A percentile compares a stretch with the other conserved stretches of the same genome.
phyloP scores from a whole-genome alignment of 306 rosid species.

The Begonia loranthoides region DNA sequence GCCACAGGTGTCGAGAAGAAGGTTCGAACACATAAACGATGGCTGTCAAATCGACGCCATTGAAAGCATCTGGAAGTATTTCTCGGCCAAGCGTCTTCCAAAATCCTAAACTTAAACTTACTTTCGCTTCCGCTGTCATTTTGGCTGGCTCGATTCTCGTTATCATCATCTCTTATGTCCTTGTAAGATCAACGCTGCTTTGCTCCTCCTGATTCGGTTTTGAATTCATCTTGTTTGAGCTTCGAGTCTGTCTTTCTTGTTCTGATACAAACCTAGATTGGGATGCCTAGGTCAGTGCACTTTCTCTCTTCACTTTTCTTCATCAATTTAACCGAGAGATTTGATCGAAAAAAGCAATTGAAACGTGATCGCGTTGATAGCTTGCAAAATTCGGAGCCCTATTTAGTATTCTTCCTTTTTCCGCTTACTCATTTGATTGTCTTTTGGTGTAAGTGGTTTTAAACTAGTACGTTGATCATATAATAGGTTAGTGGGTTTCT shows the following conservation, averaged over 20 bases:
- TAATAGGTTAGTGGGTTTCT: constrained; percentile 51
- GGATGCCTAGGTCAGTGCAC: constrained; percentile 64
- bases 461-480: neutral
- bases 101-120: constrained; percentile 28
- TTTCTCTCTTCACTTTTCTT: neutral
- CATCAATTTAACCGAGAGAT: no score
- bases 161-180: constrained; percentile 59
- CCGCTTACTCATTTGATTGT: neutral
- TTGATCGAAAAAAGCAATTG: no score
- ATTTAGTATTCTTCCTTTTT: no score
- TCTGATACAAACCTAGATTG: constrained; percentile 93
- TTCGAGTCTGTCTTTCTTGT: constrained; percentile 10
- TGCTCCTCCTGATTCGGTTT: constrained; percentile 1
- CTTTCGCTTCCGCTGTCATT: constrained; percentile 37
- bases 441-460: neutral
- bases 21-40: no score
- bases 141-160: constrained; percentile 46
- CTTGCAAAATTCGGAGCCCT: no score
- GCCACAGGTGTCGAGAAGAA: no score
- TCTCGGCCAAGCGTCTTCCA: constrained; percentile 2
- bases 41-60: constrained; percentile 31
- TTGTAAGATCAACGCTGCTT: constrained; percentile 30
- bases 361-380: no score
- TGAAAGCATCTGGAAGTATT: constrained; percentile 12
- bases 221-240: neutral